phyloP scores from a whole-genome alignment of 768 basidiomycete species.

The Mycena chlorophos region DNA sequence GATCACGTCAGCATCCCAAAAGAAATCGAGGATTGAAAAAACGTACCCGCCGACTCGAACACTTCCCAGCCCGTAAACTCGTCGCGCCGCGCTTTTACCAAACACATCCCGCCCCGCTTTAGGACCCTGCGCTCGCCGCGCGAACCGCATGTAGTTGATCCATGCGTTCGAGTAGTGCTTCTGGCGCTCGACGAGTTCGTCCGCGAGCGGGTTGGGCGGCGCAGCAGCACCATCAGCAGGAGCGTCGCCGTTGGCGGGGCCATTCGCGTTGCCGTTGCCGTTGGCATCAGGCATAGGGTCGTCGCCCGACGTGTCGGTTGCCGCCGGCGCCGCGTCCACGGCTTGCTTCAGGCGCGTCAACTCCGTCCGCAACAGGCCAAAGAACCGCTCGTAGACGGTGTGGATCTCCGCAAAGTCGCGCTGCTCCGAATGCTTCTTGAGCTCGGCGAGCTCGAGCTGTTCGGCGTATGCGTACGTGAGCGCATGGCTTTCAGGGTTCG shows the following conservation, averaged over 20 bases:
- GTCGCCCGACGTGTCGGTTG: background rate
- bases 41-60: conserved; percentile 85
- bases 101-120: conserved; percentile 79
- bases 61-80: conserved; percentile 87
- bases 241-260: background rate
- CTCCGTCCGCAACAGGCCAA: conserved; percentile 60
- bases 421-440: conserved; percentile 43
- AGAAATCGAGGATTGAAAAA: conserved; percentile 4
- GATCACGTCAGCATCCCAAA: background rate
- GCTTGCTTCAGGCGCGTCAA: conserved; percentile 61
- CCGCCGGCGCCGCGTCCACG: conserved; percentile 24
- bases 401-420: conserved; percentile 69
- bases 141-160: conserved; percentile 94
- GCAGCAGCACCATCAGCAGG: background rate
- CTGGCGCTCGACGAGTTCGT: conserved; percentile 54
- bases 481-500: conserved; percentile 85
- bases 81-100: conserved; percentile 73
- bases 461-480: conserved; percentile 91
- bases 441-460: conserved; percentile 46
- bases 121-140: conserved; percentile 82
- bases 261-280: background rate
- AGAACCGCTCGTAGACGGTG: conserved; percentile 68
- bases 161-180: conserved; percentile 77
- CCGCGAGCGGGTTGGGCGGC: background rate
- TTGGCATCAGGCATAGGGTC: conserved; percentile 1